phyloP scores from a whole-genome alignment of 805 yeast genomes.

The Hanseniaspora meyeri region DNA sequence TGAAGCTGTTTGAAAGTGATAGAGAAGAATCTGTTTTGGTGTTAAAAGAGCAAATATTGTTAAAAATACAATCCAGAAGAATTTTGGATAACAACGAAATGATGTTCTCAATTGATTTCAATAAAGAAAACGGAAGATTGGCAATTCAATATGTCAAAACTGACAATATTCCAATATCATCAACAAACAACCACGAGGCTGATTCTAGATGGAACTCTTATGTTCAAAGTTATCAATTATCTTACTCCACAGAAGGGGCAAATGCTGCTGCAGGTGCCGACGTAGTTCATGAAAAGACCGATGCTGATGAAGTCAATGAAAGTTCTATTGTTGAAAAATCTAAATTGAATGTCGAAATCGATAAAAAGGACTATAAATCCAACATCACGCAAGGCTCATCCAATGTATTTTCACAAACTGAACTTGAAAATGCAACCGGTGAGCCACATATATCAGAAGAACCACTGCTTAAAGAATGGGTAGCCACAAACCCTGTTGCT shows the following conservation, averaged over 20 bases:
- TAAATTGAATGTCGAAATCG: conserved; percentile 21
- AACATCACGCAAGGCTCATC: conserved; percentile 17
- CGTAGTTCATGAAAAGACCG: conserved; percentile 39
- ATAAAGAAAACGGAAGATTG: conserved; percentile 40
- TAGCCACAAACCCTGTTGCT: conserved; percentile 20
- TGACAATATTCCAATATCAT: conserved; percentile 77
- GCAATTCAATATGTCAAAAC: conserved; percentile 72
- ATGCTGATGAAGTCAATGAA: conserved; percentile 30
- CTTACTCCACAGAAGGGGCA: conserved; percentile 95
- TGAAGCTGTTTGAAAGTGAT: conserved; percentile 72
- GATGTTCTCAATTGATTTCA: conserved; percentile 76
- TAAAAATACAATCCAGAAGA: conserved; percentile 76
- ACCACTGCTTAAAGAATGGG: conserved; percentile 26
- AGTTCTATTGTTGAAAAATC: conserved; percentile 33
- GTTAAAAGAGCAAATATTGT: conserved; percentile 76
- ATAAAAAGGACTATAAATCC: conserved; percentile 14
- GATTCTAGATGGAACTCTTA: conserved; percentile 89
- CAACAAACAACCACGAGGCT: conserved; percentile 37
- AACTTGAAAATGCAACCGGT: conserved; percentile 2
- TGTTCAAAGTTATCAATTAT: conserved; percentile 81
- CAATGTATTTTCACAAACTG: conserved; percentile 15
- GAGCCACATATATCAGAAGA: not conserved
- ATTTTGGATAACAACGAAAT: conserved; percentile 78
- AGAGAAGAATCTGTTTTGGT: conserved; percentile 51
- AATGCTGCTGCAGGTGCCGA: conserved; percentile 35